Base-by-base conservation (phyloP, 208 protist species). In the Wallacemonas sp. region DNA sequence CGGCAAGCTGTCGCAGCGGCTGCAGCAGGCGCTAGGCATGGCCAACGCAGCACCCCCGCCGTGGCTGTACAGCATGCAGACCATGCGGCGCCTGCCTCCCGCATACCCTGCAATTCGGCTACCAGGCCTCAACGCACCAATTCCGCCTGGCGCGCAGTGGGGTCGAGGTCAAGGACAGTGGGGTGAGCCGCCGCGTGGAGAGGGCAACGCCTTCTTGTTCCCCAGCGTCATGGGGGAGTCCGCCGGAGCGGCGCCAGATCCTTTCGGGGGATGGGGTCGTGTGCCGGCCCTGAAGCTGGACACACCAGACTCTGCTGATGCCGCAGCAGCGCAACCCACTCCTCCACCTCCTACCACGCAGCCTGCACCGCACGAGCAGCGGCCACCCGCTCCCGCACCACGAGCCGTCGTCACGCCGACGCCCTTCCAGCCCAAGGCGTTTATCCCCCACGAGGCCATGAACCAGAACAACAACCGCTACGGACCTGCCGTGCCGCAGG, bases 1-100 rank as follows among this genome's bases (percentile, higher is more conserved):
- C 0, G 98, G 97, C 26, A 38, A 79, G 19, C 72, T 99, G 1
- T 98, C 93, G 3, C 72, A 95, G 11, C 90, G 93, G 24, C 86
- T 99, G 21, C 85, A 80, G 51, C 67, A 88, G 56, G 99, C 99
- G n/a, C 86, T 99, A 0, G 98, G 98, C 39, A 99, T 99, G 90
- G 75, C 56, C 15, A 41, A 74, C 26, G 80, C 72, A 47, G 76
- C 88, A 0, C 98, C 99, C 11, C 98, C 98, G 34, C 99, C 99
- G 45, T 99, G 98, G 98, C 86, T 99, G 11, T 98, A 99, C 70
- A 95, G 97, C 73, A 99, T 99, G 98, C 98, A 99, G 88, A 74
- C 83, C 19, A 97, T 98, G 82, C 98, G 98, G 1, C 98, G 98
- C 12, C 95, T 98, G 28, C 99, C 99, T 8, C 98, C 98, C 1